A percentile compares a stretch with the other conserved stretches of the same genome.
These are phyloP conservation scores for Hypoxylon sp. DNA, from an alignment of 2,329 filamentous ascomycete species.

Conservation along the genomic window DNA sequence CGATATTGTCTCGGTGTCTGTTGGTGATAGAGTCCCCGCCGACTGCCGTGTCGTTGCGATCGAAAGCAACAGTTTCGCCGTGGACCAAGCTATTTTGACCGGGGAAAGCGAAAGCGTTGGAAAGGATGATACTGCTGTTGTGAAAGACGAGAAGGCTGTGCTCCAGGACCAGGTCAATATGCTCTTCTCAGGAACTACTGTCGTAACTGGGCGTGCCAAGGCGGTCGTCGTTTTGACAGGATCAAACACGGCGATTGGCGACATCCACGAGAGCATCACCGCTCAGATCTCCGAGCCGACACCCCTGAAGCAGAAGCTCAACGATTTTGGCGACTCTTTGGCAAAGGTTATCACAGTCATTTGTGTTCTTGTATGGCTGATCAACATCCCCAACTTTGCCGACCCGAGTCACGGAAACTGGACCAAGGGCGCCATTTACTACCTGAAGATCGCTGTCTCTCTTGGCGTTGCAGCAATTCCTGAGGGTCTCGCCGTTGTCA, in stretches of 20 bases:
- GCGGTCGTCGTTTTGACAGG: constrained; percentile 93
- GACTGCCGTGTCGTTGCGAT: constrained; percentile 92
- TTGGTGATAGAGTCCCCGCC: constrained; percentile 93
- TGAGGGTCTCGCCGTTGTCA: constrained; percentile 96
- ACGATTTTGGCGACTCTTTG: constrained; percentile 95
- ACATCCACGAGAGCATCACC: constrained; percentile 98
- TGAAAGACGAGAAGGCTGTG: constrained; percentile 86
- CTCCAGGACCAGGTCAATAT: constrained; percentile 98
- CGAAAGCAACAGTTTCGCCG: constrained; percentile 95
- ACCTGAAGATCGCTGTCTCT: constrained; percentile 98
- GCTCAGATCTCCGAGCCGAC: constrained; percentile 98
- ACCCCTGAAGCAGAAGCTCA: constrained; percentile 97
- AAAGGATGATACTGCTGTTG: constrained; percentile 77
- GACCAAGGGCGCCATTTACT: constrained; percentile 98
- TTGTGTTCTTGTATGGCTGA: constrained; percentile 96
- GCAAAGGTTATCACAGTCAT: constrained; percentile 99
- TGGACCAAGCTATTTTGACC: constrained; percentile 97
- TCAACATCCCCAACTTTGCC: constrained; percentile 97
- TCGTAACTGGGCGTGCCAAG: constrained; percentile 92
- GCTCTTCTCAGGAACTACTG: constrained; percentile 97
- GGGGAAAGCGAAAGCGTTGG: constrained; percentile 97
- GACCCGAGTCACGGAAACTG: constrained; percentile 94
- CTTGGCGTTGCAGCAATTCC: constrained; percentile 98
- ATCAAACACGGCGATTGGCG: constrained; percentile 91
- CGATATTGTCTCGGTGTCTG: constrained; percentile 87